These are phyloP conservation scores for Kewa caespitosa DNA, from an alignment of 179 eudicot species.

Conservation along the genomic window DNA sequence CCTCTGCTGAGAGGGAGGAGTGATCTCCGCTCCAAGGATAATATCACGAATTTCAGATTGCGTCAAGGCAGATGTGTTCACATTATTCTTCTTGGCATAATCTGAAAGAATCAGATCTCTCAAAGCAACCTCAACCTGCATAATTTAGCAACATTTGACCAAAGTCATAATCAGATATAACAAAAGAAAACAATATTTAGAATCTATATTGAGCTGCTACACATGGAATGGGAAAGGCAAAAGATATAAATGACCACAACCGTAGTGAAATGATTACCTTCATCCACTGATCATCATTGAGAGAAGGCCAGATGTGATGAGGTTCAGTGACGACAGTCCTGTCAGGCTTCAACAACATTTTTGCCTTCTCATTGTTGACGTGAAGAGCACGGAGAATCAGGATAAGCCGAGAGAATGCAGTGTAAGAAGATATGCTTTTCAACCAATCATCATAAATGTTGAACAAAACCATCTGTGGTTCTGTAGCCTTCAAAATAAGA, in stretches of 20 bases:
- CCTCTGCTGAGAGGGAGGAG: constrained; percentile 96
- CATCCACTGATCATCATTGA: constrained; percentile 96
- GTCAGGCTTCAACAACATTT: constrained; percentile 96
- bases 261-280: constrained; percentile 49
- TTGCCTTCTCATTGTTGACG: constrained; percentile 98
- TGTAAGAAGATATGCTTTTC: constrained; percentile 98
- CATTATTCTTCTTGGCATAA: constrained; percentile 98
- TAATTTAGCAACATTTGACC: neutral
- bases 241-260: neutral
- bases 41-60: constrained; percentile 98
- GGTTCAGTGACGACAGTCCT: constrained; percentile 93
- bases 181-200: neutral
- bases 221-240: neutral
- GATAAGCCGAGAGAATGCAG: constrained; percentile 94
- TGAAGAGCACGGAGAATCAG: constrained; percentile 94
- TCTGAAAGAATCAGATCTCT: constrained; percentile 97
- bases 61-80: constrained; percentile 91
- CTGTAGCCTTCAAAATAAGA: constrained; percentile 90
- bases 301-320: constrained; percentile 98
- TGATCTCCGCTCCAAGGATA: constrained; percentile 98
- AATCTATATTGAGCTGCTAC: neutral
- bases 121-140: constrained; percentile 95
- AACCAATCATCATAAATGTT: constrained; percentile 99
- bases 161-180: neutral
- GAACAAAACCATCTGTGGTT: constrained; percentile 97